These are phyloP conservation scores for Glebionis coronaria DNA, from an alignment of 129 eudicot genomes.

Conservation along the genomic window DNA sequence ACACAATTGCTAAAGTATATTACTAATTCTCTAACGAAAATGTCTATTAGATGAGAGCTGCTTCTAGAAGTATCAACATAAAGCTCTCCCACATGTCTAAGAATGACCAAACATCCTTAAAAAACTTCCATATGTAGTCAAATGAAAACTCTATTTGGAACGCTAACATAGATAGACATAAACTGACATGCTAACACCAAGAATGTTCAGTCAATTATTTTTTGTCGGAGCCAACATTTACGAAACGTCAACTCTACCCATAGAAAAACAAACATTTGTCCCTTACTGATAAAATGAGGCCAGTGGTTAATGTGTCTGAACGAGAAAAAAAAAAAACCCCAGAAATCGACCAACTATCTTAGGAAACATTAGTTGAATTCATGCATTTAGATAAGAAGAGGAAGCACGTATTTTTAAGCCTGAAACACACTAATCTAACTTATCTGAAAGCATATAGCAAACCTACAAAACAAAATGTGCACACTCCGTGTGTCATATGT, in stretches of 20 bases:
- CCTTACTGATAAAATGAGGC: not conserved
- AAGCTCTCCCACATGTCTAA: too few species aligned
- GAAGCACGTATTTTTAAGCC: not conserved
- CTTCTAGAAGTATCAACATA: too few species aligned
- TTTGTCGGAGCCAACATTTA: too few species aligned
- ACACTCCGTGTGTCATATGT: not conserved
- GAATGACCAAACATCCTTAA: too few species aligned
- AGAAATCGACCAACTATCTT: not conserved
- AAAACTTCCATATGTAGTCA: not conserved
- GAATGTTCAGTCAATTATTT: not conserved
- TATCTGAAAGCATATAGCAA: not conserved
- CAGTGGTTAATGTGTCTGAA: not conserved
- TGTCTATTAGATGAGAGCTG: too few species aligned
- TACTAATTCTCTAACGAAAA: too few species aligned
- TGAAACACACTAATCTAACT: not conserved
- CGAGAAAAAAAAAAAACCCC: not conserved
- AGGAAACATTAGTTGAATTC: too few species aligned
- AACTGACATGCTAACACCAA: not conserved
- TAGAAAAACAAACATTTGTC: not conserved
- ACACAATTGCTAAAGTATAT: too few species aligned
- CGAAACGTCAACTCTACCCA: not conserved
- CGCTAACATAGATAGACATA: not conserved
- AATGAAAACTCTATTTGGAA: not conserved
- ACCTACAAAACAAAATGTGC: not conserved
- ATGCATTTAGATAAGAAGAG: not conserved